phyloP scores from a whole-genome alignment of 2,329 filamentous ascomycete genomes.

The Piedraia hortae region DNA sequence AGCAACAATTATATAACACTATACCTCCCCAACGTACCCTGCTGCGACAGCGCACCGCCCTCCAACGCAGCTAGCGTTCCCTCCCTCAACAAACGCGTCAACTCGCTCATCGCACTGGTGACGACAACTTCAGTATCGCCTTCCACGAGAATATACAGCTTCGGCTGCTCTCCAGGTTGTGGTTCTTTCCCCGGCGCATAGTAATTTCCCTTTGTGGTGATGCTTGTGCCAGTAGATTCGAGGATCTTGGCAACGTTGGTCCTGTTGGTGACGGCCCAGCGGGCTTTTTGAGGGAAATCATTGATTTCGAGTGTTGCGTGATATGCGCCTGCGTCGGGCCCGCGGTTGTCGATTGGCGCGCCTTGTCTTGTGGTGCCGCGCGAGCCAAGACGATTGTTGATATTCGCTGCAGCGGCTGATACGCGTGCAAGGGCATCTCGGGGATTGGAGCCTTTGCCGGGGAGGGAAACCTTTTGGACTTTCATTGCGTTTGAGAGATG shows the following conservation, averaged over 20 bases:
- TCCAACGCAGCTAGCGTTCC: conserved; percentile 74
- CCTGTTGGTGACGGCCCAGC: conserved; percentile 94
- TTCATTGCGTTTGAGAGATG: conserved; percentile 42
- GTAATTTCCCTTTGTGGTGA: conserved; percentile 88
- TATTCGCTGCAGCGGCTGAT: conserved; percentile 66
- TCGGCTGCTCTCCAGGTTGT: conserved; percentile 47
- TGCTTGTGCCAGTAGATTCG: conserved; percentile 78
- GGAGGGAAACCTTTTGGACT: conserved; percentile 39
- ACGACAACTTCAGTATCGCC: conserved; percentile 88
- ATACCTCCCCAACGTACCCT: conserved; percentile 48
- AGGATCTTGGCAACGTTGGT: conserved; percentile 97
- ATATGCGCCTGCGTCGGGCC: conserved; percentile 84
- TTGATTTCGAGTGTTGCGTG: conserved; percentile 97
- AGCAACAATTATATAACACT: conserved; percentile 35
- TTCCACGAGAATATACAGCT: conserved; percentile 91
- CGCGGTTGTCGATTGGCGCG: conserved; percentile 93
- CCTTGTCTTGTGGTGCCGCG: conserved; percentile 68
- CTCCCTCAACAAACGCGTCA: conserved; percentile 68
- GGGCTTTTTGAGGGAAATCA: conserved; percentile 93
- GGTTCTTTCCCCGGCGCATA: conserved; percentile 64
- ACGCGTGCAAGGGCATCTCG: conserved; percentile 21
- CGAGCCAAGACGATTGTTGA: conserved; percentile 71
- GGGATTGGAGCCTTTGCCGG: conserved; percentile 9
- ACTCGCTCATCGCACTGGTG: conserved; percentile 65
- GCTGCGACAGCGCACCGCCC: conserved; percentile 51